Evolutionary conservation across 345 rosid species (phyloP), one percentile per base, ranked within the genome.

Genomic region (Camelina sativa): DNA sequence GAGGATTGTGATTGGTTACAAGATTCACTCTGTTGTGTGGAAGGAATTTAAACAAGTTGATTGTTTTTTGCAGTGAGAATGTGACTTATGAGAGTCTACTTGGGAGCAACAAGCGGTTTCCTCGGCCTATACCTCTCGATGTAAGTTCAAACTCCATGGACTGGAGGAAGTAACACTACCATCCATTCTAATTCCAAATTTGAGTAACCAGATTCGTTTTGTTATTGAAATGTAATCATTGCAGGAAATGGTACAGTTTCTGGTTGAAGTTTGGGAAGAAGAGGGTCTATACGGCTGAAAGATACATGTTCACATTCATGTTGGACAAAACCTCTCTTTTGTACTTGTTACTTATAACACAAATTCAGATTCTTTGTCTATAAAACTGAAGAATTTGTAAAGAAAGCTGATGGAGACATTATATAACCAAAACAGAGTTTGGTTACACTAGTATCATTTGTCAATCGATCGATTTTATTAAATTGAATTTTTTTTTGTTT

Each of bases 181-280:
- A 32, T 32, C 11, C 28, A 5, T 11, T 38, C 10, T 65, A 5
- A 44, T 32, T 32, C 11, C 58, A 32, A 4, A 17, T 65, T 32
- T 34, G 58, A 10, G 54, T 47, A 48, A 47, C 57, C 57, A 48
- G 47, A 1, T 48, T 48, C 0, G 7, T 17, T 7, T 77, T 61
- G 20, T 10, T 11, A 10, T 12, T 62, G 51, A 40, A 38, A 52
- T 41, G 9, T 41, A 11, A 40, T 69, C 47, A 40, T 62, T 19
- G 32, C 86, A 92, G 96, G 96, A 92, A 83, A 92, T 92, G 97
- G 89, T 86, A 30, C 86, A 89, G 82, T 92, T 89, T 86, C 89
- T 92, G 1, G 87, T 88, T 60, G 91, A 92, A 77, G 60, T 81
- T 12, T 89, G 96, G 96, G 97, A 92, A 80, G 91, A 92, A 71